Conservation (phyloP, 257 asterid genomes). For the Coffea canephora region DNA sequence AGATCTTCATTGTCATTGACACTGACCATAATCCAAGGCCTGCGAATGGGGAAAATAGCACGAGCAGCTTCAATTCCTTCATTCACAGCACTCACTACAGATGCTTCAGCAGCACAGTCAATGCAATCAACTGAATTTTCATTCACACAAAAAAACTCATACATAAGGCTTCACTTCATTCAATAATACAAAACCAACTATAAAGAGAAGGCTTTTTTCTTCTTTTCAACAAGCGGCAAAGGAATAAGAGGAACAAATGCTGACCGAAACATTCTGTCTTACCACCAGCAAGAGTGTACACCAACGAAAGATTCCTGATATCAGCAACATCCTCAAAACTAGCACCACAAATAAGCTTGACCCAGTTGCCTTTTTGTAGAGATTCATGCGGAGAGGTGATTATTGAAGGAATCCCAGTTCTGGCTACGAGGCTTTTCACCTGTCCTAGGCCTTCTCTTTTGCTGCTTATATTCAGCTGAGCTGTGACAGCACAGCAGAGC, state of each 20-base stretch:
- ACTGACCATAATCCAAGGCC: conserved; percentile 98
- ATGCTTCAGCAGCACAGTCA: conserved; percentile 92
- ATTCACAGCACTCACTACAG: conserved; percentile 78
- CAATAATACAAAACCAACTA: neutral
- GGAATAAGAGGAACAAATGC: too few species aligned
- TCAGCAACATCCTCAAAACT: conserved; percentile 94
- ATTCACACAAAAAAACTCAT: neutral
- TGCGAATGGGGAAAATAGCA: conserved; percentile 60
- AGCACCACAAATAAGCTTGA: conserved; percentile 93
- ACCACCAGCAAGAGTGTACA: conserved; percentile 96
- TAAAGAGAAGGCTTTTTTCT: too few species aligned
- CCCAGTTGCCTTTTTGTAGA: conserved; percentile 82
- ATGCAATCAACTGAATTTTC: conserved; percentile 78
- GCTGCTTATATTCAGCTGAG: conserved; percentile 35
- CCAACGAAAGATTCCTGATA: conserved; percentile 86
- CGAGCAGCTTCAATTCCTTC: conserved; percentile 86
- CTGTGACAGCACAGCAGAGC: conserved; percentile 21
- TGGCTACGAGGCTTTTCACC: conserved; percentile 44
- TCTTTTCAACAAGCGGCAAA: too few species aligned
- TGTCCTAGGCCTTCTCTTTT: conserved; percentile 37
- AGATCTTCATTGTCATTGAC: conserved; percentile 83
- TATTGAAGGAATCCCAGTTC: conserved; percentile 47
- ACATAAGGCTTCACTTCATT: neutral
- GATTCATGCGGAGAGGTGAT: conserved; percentile 62
- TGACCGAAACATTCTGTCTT: conserved; percentile 7